phyloP scores from a whole-genome alignment of 768 basidiomycete genomes.

The Lentinula raphanica region DNA sequence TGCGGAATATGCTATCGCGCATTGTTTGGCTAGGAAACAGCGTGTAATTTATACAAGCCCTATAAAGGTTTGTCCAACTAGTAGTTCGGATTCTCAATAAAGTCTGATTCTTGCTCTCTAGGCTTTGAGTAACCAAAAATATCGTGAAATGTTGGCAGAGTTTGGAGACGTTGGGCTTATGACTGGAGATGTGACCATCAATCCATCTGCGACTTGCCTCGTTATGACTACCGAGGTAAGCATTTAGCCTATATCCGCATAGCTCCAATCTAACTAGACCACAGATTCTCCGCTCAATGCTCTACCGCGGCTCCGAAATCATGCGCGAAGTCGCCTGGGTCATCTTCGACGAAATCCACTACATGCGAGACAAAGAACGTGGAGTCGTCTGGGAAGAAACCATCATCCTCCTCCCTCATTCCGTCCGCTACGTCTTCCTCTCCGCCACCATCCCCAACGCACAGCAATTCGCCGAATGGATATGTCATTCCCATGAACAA shows the following conservation, averaged over 20 bases:
- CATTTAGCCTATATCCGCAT: neutral
- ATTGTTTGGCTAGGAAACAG: constrained; percentile 89
- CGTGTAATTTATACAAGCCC: constrained; percentile 99
- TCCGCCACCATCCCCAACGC: constrained; percentile 99
- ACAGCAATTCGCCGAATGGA: constrained; percentile 99
- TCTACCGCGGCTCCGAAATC: constrained; percentile 97
- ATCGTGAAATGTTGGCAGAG: constrained; percentile 93
- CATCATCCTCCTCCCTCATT: constrained; percentile 93
- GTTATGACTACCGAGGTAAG: constrained; percentile 98
- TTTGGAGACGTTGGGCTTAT: constrained; percentile 98
- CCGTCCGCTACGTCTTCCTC: constrained; percentile 95
- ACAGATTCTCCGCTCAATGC: constrained; percentile 96
- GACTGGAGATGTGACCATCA: constrained; percentile 99
- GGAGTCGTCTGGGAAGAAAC: constrained; percentile 99
- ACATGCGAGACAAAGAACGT: constrained; percentile 99
- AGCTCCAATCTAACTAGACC: neutral
- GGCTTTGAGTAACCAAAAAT: constrained; percentile 99
- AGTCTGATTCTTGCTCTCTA: constrained; percentile 27
- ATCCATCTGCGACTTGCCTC: constrained; percentile 92
- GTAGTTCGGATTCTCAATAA: neutral
- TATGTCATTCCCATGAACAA: constrained; percentile 93
- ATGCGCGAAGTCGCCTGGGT: constrained; percentile 99
- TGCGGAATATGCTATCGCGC: constrained; percentile 98
- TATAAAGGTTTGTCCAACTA: constrained; percentile 77
- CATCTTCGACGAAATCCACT: constrained; percentile 98